These are phyloP conservation scores for Kodamaea neixiangensis DNA, from an alignment of 805 yeast species.

Conservation along the genomic window DNA sequence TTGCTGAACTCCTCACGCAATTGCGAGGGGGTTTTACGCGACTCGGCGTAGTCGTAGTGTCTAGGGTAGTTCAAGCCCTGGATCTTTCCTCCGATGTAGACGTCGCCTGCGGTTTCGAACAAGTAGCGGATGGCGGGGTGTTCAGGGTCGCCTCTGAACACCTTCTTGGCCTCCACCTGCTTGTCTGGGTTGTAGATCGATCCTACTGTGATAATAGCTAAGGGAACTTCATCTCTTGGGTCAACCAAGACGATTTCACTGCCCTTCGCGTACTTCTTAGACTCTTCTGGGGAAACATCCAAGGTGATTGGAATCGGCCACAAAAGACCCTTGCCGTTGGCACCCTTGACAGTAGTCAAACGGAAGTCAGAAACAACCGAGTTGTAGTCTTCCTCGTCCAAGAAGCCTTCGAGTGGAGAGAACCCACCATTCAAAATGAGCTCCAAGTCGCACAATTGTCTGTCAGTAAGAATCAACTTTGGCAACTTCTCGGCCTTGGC, in stretches of 20 bases:
- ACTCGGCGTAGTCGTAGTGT: constrained; percentile 87
- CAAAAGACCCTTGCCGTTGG: constrained; percentile 57
- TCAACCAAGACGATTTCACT: constrained; percentile 75
- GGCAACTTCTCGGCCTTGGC: constrained; percentile 56
- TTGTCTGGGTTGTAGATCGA: constrained; percentile 85
- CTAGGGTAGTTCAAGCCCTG: constrained; percentile 82
- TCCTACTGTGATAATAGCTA: constrained; percentile 79
- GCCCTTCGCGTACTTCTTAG: constrained; percentile 49
- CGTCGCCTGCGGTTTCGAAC: constrained; percentile 72
- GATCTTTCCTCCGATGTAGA: constrained; percentile 83
- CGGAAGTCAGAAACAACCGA: constrained; percentile 71
- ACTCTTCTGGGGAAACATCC: constrained; percentile 61
- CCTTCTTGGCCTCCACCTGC: constrained; percentile 74
- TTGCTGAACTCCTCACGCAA: constrained; percentile 79
- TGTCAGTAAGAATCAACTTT: constrained; percentile 63
- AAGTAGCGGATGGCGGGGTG: constrained; percentile 89
- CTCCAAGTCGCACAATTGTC: constrained; percentile 93
- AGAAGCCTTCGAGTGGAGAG: constrained; percentile 75
- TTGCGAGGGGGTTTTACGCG: constrained; percentile 89
- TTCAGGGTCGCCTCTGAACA: constrained; percentile 95
- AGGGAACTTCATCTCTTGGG: constrained; percentile 73
- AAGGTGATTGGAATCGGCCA: constrained; percentile 94
- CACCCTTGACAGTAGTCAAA: constrained; percentile 48
- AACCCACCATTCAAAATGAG: constrained; percentile 92
- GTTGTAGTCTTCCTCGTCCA: constrained; percentile 65